These are phyloP conservation scores for Entelexis paramagnoliae DNA, from an alignment of 1,139 yeast genomes.

Conservation along the genomic window DNA sequence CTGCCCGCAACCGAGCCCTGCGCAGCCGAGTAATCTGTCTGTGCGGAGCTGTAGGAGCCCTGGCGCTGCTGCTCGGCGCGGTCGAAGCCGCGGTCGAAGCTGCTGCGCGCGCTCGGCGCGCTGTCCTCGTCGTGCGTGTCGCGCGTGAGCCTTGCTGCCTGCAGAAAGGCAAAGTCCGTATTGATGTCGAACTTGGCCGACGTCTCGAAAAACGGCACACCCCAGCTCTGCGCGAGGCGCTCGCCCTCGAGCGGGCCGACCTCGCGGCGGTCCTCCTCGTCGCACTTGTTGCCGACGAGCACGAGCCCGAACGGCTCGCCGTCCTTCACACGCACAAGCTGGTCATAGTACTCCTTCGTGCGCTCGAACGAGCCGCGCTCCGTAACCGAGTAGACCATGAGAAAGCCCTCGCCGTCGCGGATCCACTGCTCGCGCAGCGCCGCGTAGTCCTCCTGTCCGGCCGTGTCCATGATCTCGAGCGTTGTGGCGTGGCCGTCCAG, in stretches of 20 bases:
- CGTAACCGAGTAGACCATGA: slow-evolving; percentile 82
- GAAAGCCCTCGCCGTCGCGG: slow-evolving; percentile 87
- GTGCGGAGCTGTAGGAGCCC: slow-evolving; percentile 2
- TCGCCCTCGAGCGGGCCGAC: slow-evolving; percentile 74
- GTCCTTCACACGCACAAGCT: slow-evolving; percentile 71
- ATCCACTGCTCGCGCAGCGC: slow-evolving; percentile 91
- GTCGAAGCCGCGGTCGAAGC: slow-evolving; percentile 6
- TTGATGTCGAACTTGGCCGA: slow-evolving; percentile 86
- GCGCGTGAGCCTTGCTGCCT: slow-evolving; percentile 75
- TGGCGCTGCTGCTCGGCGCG: slow-evolving; percentile 3
- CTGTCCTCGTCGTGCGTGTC: slow-evolving; percentile 15
- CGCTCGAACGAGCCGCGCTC: slow-evolving; percentile 79
- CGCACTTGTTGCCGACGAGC: slow-evolving; percentile 80
- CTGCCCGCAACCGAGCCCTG: not conserved
- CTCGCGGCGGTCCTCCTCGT: slow-evolving; percentile 57
- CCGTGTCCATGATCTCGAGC: slow-evolving; percentile 89
- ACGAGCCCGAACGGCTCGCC: slow-evolving; percentile 65
- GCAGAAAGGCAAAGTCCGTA: slow-evolving; percentile 82
- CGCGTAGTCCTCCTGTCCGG: slow-evolving; percentile 95
- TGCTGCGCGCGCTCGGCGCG: slow-evolving; percentile 7
- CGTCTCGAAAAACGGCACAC: slow-evolving; percentile 84
- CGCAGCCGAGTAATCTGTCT: not conserved
- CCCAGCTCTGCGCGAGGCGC: slow-evolving; percentile 70
- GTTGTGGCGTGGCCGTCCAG: slow-evolving; percentile 89
- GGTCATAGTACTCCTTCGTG: slow-evolving; percentile 71